Conservation (phyloP, 2,329 filamentous ascomycete genomes). For the Sporothrix inflata region DNA sequence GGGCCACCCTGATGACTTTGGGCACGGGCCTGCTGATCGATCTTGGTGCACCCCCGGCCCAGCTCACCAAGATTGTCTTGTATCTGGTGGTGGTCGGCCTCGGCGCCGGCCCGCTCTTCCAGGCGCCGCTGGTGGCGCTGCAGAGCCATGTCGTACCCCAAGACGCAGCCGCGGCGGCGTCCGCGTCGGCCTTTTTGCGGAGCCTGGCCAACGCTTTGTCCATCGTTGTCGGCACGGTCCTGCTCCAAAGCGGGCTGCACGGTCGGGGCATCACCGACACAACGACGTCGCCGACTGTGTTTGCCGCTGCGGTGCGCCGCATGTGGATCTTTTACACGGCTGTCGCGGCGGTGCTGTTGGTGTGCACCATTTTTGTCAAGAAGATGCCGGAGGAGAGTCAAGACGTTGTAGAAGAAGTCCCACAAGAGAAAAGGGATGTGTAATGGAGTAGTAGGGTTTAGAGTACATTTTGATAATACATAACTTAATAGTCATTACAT, state of each 20-base stretch:
- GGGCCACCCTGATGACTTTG: not conserved
- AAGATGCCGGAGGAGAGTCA: not conserved
- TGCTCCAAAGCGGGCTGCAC: not conserved
- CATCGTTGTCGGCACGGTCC: not conserved
- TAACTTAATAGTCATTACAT: no score
- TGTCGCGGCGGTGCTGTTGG: not conserved
- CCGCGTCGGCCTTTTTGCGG: not conserved
- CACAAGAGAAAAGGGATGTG: not conserved
- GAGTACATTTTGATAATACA: not conserved
- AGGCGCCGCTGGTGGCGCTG: not conserved
- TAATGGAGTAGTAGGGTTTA: not conserved
- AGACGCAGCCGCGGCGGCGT: not conserved
- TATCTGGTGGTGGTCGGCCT: not conserved
- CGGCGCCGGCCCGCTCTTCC: not conserved
- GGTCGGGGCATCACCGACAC: not conserved
- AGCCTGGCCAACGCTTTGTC: not conserved
- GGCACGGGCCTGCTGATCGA: not conserved
- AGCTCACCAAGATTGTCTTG: not conserved
- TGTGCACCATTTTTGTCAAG: not conserved
- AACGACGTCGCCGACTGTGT: not conserved
- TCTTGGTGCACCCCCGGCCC: not conserved
- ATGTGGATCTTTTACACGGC: slow-evolving; percentile 14
- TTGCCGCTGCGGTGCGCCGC: not conserved
- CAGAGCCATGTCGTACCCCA: not conserved
- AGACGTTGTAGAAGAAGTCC: not conserved